Evolutionary conservation across 441 rosid genomes (phyloP).

Genomic region (Brassica balearica): DNA sequence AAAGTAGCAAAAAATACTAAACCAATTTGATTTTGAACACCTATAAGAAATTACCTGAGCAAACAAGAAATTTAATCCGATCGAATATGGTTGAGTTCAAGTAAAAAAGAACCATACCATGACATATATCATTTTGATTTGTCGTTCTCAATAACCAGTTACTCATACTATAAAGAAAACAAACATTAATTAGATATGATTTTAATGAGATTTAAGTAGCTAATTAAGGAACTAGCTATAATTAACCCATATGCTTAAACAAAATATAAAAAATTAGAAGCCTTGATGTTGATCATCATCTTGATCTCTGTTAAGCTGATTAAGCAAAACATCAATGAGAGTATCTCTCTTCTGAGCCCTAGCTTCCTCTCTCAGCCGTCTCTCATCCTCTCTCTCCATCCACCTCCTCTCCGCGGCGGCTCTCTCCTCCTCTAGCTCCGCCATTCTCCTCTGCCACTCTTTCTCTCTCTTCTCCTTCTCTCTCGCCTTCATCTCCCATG

Average conservation of each 20-base stretch:
- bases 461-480: slow-evolving; percentile 78
- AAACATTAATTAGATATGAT: slow-evolving; percentile 13
- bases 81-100: not conserved
- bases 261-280: slow-evolving; percentile 17
- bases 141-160: not conserved
- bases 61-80: not conserved
- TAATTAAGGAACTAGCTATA: slow-evolving; percentile 12
- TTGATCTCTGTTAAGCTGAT: slow-evolving; percentile 74
- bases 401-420: slow-evolving; percentile 76
- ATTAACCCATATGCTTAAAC: slow-evolving; percentile 11
- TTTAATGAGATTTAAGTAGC: slow-evolving; percentile 4
- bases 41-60: not conserved
- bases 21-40: slow-evolving; percentile 5
- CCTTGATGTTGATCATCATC: slow-evolving; percentile 19
- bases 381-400: slow-evolving; percentile 93
- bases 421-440: slow-evolving; percentile 85
- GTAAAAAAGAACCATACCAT: not conserved
- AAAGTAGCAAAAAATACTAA: not conserved
- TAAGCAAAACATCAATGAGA: slow-evolving; percentile 76
- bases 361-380: slow-evolving; percentile 82
- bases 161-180: slow-evolving; percentile 4
- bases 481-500: slow-evolving; percentile 70
- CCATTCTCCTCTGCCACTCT: slow-evolving; percentile 92
- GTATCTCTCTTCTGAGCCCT: slow-evolving; percentile 95
- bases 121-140: slow-evolving; percentile 20